Evolutionary conservation across 768 basidiomycete genomes (phyloP), one percentile per base, ranked within the genome.

Genomic region (Lentinula edodes): DNA sequence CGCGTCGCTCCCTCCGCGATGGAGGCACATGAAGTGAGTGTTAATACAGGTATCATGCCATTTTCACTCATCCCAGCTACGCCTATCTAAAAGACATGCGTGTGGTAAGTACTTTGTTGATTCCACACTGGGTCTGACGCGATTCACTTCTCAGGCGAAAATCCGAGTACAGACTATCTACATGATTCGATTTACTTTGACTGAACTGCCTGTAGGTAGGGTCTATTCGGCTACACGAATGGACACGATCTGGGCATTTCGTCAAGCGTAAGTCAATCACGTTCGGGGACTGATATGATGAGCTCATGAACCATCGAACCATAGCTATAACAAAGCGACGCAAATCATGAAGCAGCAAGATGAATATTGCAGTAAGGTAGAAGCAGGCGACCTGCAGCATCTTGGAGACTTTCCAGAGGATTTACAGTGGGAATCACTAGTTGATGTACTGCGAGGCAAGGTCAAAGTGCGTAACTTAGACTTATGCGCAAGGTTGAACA

Each of bases 341-440:
- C 74, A 86, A 65, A 78, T 93, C 52, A 88, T 86, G 68, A 74
- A 82, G 46, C 69, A 77, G 34, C 91, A 92, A 64, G 90, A 93
- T 69, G 79, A 77, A 36, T 91, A 81, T 69, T 92, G 89, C 67
- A 67, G 75, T 1, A 73, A 76, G 46, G 85, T 79, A 10, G 55
- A 58, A 58, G 28, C 41, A 7, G 55, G 45, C 18, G 23, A 55
- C 1, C 10, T 38, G 23, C 53, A 38, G 13, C 53, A 18, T n/a
- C 38, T 48, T 12, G 23, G 54, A 45, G 81, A 76, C 56, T 89
- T 88, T 69, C 90, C 90, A 0, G 81, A 90, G 51, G 82, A 83
- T 51, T 75, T 92, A 15, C 83, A 90, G 67, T 91, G 89, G 90
- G 90, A 92, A 67, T 82, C 88, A 1, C 74, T 92, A 20, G 87